phyloP scores from a whole-genome alignment of 2,329 filamentous ascomycete genomes.

The Mariannaea elegans region DNA sequence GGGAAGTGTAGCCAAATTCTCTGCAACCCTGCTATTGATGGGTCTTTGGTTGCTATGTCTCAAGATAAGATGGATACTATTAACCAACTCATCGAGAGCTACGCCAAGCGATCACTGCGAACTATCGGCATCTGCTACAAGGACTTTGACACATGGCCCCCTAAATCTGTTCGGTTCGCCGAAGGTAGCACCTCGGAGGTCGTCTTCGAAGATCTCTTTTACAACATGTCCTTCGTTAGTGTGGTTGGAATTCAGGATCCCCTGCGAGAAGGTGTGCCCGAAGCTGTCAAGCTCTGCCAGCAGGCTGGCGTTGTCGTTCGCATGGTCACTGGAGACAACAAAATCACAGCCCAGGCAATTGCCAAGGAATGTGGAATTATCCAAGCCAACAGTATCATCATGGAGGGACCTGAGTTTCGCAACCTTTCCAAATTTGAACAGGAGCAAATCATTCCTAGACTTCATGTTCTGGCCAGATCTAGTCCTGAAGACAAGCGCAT shows the following conservation, averaged over 20 bases:
- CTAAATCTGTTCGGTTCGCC: conserved; percentile 64
- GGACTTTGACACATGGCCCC: conserved; percentile 88
- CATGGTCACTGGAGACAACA: conserved; percentile 89
- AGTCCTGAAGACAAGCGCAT: conserved; percentile 82
- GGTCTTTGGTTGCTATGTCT: conserved; percentile 55
- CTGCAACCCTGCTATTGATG: conserved; percentile 57
- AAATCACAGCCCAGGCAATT: conserved; percentile 80
- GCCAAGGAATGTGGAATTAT: conserved; percentile 82
- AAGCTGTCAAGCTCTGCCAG: conserved; percentile 78
- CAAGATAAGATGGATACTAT: conserved; percentile 65
- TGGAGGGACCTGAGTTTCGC: conserved; percentile 82
- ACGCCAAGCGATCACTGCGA: conserved; percentile 81
- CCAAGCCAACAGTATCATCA: conserved; percentile 71
- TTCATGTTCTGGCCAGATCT: conserved; percentile 78
- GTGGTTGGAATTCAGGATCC: conserved; percentile 86
- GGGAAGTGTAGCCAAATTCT: conserved; percentile 63
- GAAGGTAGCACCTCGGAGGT: conserved; percentile 67
- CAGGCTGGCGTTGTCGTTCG: conserved; percentile 80
- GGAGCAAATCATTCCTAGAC: conserved; percentile 71
- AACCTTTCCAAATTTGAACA: conserved; percentile 74
- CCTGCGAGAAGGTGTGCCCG: conserved; percentile 76
- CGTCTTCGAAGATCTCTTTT: conserved; percentile 73
- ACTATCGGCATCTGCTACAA: conserved; percentile 87
- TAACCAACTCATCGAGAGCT: conserved; percentile 75
- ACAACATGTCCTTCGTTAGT: conserved; percentile 72